Evolutionary conservation across 2,329 filamentous ascomycete genomes (phyloP).

Genomic region (Cladophialophora exuberans): DNA sequence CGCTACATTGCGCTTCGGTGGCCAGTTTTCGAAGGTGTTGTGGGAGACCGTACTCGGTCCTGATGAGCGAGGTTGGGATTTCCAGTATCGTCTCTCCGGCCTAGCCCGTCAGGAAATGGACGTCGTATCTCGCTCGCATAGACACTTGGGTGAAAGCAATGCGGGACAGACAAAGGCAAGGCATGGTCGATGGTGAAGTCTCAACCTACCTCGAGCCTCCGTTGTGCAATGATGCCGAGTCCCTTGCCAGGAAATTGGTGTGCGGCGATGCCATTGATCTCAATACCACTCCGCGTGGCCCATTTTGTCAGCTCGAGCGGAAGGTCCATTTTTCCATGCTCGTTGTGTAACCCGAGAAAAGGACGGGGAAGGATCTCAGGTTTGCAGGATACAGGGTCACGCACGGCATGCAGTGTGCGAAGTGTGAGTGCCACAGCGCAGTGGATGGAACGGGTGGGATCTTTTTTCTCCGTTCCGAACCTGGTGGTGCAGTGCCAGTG

Average conservation of each 20-base stretch:
- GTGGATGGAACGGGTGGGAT: too few species aligned
- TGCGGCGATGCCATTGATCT: slow-evolving; percentile 11
- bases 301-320: slow-evolving; percentile 9
- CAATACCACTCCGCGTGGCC: slow-evolving; percentile 3
- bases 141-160: not conserved
- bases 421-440: too few species aligned
- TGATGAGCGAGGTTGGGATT: slow-evolving; percentile 9
- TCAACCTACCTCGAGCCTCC: slow-evolving; percentile 13
- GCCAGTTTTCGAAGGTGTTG: not conserved
- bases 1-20: not conserved
- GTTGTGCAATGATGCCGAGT: slow-evolving; percentile 8
- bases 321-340: not conserved
- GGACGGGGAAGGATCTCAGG: too few species aligned
- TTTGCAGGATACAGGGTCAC: too few species aligned
- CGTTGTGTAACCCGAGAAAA: too few species aligned
- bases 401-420: too few species aligned
- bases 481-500: too few species aligned
- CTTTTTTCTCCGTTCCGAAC: too few species aligned
- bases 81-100: slow-evolving; percentile 12
- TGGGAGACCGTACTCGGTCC: slow-evolving; percentile 2
- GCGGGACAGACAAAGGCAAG: too few species aligned
- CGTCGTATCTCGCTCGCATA: not conserved
- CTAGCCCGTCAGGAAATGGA: slow-evolving; percentile 1
- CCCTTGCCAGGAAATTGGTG: slow-evolving; percentile 13
- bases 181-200: too few species aligned